Evolutionary conservation across 257 asterid genomes (phyloP).

Genomic region (Solanum bulbocastanum): DNA sequence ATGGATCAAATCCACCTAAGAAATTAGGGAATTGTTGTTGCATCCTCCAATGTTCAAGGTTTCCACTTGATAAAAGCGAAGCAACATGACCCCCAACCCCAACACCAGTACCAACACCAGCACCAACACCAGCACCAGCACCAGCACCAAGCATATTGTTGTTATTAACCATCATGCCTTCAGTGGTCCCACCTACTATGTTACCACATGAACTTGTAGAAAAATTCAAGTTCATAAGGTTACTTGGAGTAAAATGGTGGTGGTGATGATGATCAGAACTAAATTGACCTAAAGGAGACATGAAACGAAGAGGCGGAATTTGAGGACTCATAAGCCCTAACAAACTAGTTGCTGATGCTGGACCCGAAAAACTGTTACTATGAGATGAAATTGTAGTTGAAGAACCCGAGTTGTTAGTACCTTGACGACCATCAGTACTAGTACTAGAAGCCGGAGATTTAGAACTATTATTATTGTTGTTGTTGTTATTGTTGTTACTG

Average conservation of each 20-base stretch:
- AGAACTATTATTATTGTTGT: conserved; percentile 13
- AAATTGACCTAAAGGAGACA: conserved; percentile 59
- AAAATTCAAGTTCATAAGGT: conserved; percentile 22
- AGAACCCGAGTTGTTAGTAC: conserved; percentile 26
- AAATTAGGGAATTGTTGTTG: conserved; percentile 50
- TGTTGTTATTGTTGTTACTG: neutral
- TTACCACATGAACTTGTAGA: neutral
- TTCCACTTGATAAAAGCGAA: conserved; percentile 29
- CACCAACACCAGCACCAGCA: conserved; percentile 14
- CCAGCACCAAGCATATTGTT: conserved; percentile 18
- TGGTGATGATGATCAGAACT: conserved; percentile 14
- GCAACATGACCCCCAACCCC: conserved; percentile 22
- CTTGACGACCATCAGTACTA: conserved; percentile 24
- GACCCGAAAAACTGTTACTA: neutral
- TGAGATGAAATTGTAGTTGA: conserved; percentile 36
- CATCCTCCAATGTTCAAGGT: conserved; percentile 61
- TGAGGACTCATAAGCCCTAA: conserved; percentile 37
- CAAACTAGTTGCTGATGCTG: conserved; percentile 10
- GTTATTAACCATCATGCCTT: neutral
- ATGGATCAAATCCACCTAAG: conserved; percentile 24
- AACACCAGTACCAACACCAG: conserved; percentile 18
- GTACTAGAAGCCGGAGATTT: conserved; percentile 52
- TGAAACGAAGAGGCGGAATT: conserved; percentile 42
- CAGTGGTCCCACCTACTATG: neutral
- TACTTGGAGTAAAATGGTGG: conserved; percentile 8